A percentile compares a stretch with the other conserved stretches of the same genome.
These are phyloP conservation scores for Rosa persica DNA, from an alignment of 306 rosid genomes.

Conservation along the genomic window DNA sequence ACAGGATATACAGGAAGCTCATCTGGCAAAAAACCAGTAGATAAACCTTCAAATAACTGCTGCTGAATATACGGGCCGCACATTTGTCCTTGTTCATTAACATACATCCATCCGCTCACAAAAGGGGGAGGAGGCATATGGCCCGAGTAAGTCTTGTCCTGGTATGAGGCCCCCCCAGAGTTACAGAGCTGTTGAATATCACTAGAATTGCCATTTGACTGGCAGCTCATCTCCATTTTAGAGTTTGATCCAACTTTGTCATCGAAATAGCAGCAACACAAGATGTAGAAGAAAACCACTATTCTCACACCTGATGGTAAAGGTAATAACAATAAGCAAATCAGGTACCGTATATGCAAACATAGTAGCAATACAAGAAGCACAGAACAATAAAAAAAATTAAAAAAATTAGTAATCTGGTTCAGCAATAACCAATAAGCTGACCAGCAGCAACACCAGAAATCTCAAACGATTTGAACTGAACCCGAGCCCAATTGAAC, in stretches of 20 bases:
- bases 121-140: constrained; percentile 38
- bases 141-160: constrained; percentile 17
- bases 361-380: no score
- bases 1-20: constrained; percentile 92
- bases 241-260: constrained; percentile 38
- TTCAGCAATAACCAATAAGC: neutral
- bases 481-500: neutral
- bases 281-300: constrained; percentile 34
- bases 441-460: neutral
- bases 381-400: neutral
- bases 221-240: constrained; percentile 64
- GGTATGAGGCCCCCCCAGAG: constrained; percentile 38
- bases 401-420: no score
- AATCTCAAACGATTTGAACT: neutral
- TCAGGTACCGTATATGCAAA: neutral
- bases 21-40: constrained; percentile 84
- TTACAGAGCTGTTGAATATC: constrained; percentile 42
- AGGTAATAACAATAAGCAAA: neutral
- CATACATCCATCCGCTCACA: constrained; percentile 96
- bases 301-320: constrained; percentile 28
- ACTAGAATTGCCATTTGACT: constrained; percentile 46
- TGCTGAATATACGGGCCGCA: constrained; percentile 92
- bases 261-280: constrained; percentile 34
- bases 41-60: constrained; percentile 81
- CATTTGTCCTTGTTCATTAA: constrained; percentile 85